Conservation (phyloP, 2,329 filamentous ascomycete genomes). For the Microcyclospora tardicrescens region DNA sequence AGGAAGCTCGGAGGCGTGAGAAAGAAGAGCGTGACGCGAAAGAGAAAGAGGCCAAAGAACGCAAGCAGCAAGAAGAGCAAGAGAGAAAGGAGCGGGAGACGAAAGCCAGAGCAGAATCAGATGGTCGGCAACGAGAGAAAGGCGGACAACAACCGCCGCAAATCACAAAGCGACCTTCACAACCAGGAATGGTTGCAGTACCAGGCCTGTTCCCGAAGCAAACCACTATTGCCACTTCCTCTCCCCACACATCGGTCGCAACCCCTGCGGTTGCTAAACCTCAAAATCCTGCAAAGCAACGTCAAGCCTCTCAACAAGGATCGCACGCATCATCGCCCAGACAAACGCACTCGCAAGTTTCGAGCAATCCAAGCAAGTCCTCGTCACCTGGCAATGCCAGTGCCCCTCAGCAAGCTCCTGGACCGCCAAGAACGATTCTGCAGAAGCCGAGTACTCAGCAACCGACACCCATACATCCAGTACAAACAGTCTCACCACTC, state of each 20-base stretch:
- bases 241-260: conserved; percentile 65
- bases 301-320: conserved; percentile 68
- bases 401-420: conserved; percentile 50
- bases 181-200: conserved; percentile 41
- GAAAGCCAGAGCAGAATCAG: conserved; percentile 31
- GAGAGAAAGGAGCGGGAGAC: conserved; percentile 51
- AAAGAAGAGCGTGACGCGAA: conserved; percentile 48
- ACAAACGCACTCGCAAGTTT: conserved; percentile 42
- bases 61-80: conserved; percentile 44
- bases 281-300: conserved; percentile 62
- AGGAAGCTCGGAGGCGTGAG: conserved; percentile 63
- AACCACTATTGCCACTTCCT: conserved; percentile 46
- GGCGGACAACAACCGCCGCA: conserved; percentile 27
- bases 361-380: conserved; percentile 36
- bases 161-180: conserved; percentile 46
- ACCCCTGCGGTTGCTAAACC: conserved; percentile 75
- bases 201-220: conserved; percentile 42
- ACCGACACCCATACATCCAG: conserved; percentile 22
- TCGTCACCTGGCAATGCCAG: conserved; percentile 46
- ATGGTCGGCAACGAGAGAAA: conserved; percentile 24
- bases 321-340: conserved; percentile 57
- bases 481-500: conserved; percentile 39
- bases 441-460: conserved; percentile 44
- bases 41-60: conserved; percentile 65
- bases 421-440: conserved; percentile 49